phyloP scores from a whole-genome alignment of 768 basidiomycete species.

The Infundibulicybe gibba region DNA sequence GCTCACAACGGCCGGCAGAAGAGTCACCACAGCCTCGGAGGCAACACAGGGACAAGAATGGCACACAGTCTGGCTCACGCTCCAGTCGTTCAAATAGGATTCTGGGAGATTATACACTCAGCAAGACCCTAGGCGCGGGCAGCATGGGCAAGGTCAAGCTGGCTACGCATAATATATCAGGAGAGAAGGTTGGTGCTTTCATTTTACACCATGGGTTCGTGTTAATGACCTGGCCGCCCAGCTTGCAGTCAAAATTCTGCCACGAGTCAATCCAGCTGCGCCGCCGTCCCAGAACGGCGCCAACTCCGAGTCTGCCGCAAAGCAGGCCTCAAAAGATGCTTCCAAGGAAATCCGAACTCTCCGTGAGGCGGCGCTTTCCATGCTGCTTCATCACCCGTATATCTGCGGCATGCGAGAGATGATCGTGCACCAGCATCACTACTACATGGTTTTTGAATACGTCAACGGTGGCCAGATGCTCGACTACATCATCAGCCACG shows the following conservation, averaged over 20 bases:
- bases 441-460: slow-evolving; percentile 99
- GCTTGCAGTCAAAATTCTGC: slow-evolving; percentile 99
- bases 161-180: slow-evolving; percentile 82
- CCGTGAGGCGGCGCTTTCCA: slow-evolving; percentile 91
- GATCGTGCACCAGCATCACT: slow-evolving; percentile 96
- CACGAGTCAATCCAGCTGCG: slow-evolving; percentile 69
- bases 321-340: slow-evolving; percentile 84
- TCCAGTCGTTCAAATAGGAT: slow-evolving; percentile 50
- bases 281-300: slow-evolving; percentile 42
- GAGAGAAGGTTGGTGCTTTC: slow-evolving; percentile 76
- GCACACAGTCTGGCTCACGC: slow-evolving; percentile 18
- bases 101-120: slow-evolving; percentile 92
- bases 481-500: slow-evolving; percentile 99
- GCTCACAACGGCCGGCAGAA: slow-evolving; percentile 19
- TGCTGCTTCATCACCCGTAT: slow-evolving; percentile 97
- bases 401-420: slow-evolving; percentile 99
- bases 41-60: slow-evolving; percentile 21
- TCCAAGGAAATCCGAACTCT: slow-evolving; percentile 96
- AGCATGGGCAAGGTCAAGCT: slow-evolving; percentile 99
- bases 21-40: slow-evolving; percentile 19
- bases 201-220: slow-evolving; percentile 8
- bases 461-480: slow-evolving; percentile 99
- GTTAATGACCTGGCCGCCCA: slow-evolving; percentile 22
- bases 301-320: slow-evolving; percentile 49
- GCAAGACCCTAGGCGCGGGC: slow-evolving; percentile 95